Conservation (phyloP, 2,329 filamentous ascomycete species). For the Colletotrichum cereale region DNA sequence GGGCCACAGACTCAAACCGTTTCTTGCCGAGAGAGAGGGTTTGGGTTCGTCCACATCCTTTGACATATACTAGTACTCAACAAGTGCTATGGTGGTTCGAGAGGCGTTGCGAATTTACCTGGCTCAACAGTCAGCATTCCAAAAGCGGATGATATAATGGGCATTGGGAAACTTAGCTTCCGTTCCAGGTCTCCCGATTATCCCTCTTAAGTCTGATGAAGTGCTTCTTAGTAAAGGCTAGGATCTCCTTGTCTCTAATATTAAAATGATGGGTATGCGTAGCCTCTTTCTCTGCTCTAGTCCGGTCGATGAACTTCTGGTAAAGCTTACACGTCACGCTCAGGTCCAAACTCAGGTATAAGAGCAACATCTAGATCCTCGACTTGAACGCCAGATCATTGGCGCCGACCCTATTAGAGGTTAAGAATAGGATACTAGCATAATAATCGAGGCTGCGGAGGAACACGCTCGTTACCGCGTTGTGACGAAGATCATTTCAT, state of each 20-base stretch:
- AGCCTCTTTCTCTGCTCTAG: constrained; percentile 25
- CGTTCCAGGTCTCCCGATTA: constrained; percentile 41
- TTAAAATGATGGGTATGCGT: neutral
- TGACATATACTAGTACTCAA: constrained; percentile 29
- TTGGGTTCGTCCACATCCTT: neutral
- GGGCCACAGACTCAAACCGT: constrained; percentile 3
- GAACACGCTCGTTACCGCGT: constrained; percentile 48
- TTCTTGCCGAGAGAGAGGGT: neutral
- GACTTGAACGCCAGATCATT: constrained; percentile 62
- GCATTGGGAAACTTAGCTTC: constrained; percentile 14
- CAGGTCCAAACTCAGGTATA: constrained; percentile 50
- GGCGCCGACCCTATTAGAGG: constrained; percentile 58
- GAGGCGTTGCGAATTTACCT: constrained; percentile 46
- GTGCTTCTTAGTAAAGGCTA: constrained; percentile 5
- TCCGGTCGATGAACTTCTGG: constrained; percentile 25
- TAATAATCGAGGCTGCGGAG: constrained; percentile 60
- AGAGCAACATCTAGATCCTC: constrained; percentile 60
- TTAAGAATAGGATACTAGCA: constrained; percentile 61
- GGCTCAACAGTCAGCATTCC: neutral
- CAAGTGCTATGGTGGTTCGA: constrained; percentile 43
- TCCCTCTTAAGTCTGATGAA: neutral
- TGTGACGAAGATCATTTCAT: constrained; percentile 61
- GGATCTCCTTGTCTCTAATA: constrained; percentile 17
- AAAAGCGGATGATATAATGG: fast-evolving
- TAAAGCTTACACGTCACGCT: constrained; percentile 25